Evolutionary conservation across 768 basidiomycete species (phyloP).

Genomic region (Phylloporus sp.): DNA sequence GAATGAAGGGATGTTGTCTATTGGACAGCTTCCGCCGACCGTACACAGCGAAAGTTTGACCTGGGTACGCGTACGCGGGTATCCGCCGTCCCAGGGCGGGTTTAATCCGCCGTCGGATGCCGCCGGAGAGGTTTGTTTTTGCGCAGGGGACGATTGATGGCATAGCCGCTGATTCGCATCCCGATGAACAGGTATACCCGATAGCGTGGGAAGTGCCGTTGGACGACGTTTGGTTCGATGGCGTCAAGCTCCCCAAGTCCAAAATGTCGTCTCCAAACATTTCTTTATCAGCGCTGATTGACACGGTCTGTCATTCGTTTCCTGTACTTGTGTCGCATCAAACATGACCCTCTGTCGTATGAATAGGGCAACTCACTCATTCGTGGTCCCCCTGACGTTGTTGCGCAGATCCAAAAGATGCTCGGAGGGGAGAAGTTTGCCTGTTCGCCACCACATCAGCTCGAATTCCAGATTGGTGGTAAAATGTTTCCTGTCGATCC

Average conservation of each 20-base stretch:
- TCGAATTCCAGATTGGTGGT: slow-evolving; percentile 67
- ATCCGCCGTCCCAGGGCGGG: slow-evolving; percentile 48
- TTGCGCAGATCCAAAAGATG: slow-evolving; percentile 40
- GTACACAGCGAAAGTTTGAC: slow-evolving; percentile 48
- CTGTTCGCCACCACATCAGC: slow-evolving; percentile 56
- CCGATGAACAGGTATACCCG: slow-evolving; percentile 44
- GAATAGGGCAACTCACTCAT: slow-evolving; percentile 69
- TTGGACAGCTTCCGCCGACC: slow-evolving; percentile 58
- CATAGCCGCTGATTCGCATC: neutral
- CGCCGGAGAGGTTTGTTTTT: slow-evolving; percentile 52
- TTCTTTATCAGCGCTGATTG: slow-evolving; percentile 58
- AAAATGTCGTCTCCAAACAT: slow-evolving; percentile 43
- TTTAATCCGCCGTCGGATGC: slow-evolving; percentile 50
- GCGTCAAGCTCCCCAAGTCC: slow-evolving; percentile 53
- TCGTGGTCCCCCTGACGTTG: slow-evolving; percentile 66
- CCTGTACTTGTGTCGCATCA: neutral
- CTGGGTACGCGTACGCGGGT: slow-evolving; percentile 61
- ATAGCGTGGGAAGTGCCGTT: slow-evolving; percentile 69
- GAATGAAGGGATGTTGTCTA: slow-evolving; percentile 57
- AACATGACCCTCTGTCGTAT: neutral
- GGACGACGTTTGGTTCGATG: slow-evolving; percentile 71
- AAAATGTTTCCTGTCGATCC: slow-evolving; percentile 69
- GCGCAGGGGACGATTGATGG: neutral
- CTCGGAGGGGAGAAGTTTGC: slow-evolving; percentile 47
- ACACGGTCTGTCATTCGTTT: slow-evolving; percentile 46